These are phyloP conservation scores for Stromatinia cepivora DNA, from an alignment of 2,329 filamentous ascomycete species.

Conservation along the genomic window DNA sequence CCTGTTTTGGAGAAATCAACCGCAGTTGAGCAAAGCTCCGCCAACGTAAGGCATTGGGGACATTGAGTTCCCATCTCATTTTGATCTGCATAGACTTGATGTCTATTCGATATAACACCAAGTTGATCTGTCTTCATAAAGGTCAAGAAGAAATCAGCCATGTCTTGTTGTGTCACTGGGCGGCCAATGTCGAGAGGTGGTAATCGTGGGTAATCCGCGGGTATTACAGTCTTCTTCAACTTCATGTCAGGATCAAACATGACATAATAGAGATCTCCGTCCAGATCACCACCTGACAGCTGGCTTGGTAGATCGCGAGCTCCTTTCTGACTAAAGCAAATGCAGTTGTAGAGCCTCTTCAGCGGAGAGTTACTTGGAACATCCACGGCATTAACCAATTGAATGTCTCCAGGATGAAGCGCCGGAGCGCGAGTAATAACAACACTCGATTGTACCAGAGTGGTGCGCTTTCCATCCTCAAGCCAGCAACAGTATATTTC, in stretches of 20 bases:
- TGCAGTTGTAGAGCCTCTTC: slow-evolving; percentile 64
- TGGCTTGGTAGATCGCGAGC: slow-evolving; percentile 73
- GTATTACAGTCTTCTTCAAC: slow-evolving; percentile 47
- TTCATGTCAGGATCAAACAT: slow-evolving; percentile 66
- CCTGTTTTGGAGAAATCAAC: slow-evolving; percentile 80
- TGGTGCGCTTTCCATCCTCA: slow-evolving; percentile 35
- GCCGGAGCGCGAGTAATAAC: slow-evolving; percentile 78
- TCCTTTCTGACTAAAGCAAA: slow-evolving; percentile 75
- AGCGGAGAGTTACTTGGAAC: slow-evolving; percentile 63
- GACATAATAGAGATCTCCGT: slow-evolving; percentile 79
- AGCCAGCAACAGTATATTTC: slow-evolving; percentile 66
- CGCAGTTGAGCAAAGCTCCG: slow-evolving; percentile 66
- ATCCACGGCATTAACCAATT: slow-evolving; percentile 61
- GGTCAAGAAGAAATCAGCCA: slow-evolving; percentile 77
- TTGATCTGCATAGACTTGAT: slow-evolving; percentile 65
- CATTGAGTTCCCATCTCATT: slow-evolving; percentile 52
- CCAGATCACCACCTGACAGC: slow-evolving; percentile 78
- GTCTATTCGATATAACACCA: slow-evolving; percentile 63
- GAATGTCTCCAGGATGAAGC: slow-evolving; percentile 79
- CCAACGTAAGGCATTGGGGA: slow-evolving; percentile 54
- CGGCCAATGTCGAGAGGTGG: slow-evolving; percentile 59
- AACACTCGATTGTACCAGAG: slow-evolving; percentile 34
- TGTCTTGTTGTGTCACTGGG: slow-evolving; percentile 61
- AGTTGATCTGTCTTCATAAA: slow-evolving; percentile 70
- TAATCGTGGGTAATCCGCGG: slow-evolving; percentile 70